Base-by-base conservation (phyloP, 768 basidiomycete genomes). In the Russula foetens region DNA sequence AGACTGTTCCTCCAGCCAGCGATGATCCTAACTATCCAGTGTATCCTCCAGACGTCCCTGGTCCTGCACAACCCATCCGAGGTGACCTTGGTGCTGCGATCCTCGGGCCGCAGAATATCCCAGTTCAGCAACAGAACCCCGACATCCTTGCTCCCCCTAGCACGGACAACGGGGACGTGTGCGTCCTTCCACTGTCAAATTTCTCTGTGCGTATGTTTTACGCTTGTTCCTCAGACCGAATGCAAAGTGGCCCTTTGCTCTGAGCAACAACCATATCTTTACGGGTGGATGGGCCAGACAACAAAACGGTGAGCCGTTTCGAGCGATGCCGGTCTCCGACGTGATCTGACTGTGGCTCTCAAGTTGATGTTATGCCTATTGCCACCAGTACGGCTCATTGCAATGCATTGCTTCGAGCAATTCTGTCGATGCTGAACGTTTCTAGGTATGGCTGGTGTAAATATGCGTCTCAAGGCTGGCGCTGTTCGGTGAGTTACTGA, bases 221-320 rank as follows among this genome's bases (percentile, higher is more conserved):
- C 29, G 26, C 28, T 2, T 41, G n/a, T 12, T 21, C 38, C 17
- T 29, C 59, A 81, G 80, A 1, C 48, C 61, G 7, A 82, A 83
- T 60, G 75, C 78, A 26, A 82, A 83, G 67, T 84, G 83, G 83
- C 77, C 83, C 0, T 81, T 83, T 67, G 69, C 71, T 59, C 67
- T 83, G 44, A 82, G 81, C 56, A 79, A 79, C 66, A 83, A 81
- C 62, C 77, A 81, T n/a, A 68, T 85, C 17, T 77, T 79, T 59
- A 76, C 76, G 0, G 83, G 83, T 14, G 83, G 83, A 0, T 85
- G 83, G 83, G 80, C 81, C 28, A 75, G 83, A 44, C 76, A 83
- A 64, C 74, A 83, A 69, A 82, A 82, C 56, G 66, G 81, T 80
- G 50, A 15, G 75, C 38, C 26, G 26, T 41, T 29, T 47, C 12